Conservation (phyloP, 352 stramenopile genomes). For the Globisporangium radiosum region DNA sequence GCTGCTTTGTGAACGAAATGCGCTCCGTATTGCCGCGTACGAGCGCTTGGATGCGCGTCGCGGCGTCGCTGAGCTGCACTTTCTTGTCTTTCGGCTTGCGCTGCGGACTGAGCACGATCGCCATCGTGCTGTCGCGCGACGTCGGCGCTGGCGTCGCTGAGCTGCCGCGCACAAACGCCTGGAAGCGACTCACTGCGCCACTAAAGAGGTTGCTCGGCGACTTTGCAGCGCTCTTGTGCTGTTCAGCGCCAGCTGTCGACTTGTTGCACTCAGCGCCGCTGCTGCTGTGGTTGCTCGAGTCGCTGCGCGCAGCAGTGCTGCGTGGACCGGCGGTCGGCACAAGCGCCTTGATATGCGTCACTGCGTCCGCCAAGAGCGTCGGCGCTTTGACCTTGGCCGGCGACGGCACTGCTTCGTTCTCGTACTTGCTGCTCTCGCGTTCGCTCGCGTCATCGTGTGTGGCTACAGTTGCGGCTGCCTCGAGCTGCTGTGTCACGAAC, state of each 20-base stretch:
- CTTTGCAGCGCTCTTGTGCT: conserved; percentile 10
- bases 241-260: conserved; percentile 4
- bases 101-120: conserved; percentile 2
- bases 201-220: conserved; percentile 27
- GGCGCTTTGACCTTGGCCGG: conserved; percentile 7
- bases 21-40: conserved; percentile 54
- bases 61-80: conserved; percentile 25
- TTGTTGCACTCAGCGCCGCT: conserved; percentile 6
- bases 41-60: conserved; percentile 65
- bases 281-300: conserved; percentile 15
- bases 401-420: background rate
- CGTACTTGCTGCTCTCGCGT: background rate
- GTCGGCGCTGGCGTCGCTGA: background rate
- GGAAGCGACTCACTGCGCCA: conserved; percentile 27
- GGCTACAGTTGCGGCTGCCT: background rate
- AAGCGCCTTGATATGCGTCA: conserved; percentile 32
- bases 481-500: conserved; percentile 27
- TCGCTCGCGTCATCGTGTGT: background rate
- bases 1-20: conserved; percentile 34
- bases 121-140: conserved; percentile 1
- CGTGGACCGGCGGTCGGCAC: conserved; percentile 10
- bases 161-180: conserved; percentile 27
- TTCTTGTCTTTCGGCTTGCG: conserved; percentile 4
- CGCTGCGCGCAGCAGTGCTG: conserved; percentile 9
- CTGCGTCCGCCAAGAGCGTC: conserved; percentile 25